Conservation (phyloP, 768 basidiomycete genomes). For the Pulveroboletus sp. region DNA sequence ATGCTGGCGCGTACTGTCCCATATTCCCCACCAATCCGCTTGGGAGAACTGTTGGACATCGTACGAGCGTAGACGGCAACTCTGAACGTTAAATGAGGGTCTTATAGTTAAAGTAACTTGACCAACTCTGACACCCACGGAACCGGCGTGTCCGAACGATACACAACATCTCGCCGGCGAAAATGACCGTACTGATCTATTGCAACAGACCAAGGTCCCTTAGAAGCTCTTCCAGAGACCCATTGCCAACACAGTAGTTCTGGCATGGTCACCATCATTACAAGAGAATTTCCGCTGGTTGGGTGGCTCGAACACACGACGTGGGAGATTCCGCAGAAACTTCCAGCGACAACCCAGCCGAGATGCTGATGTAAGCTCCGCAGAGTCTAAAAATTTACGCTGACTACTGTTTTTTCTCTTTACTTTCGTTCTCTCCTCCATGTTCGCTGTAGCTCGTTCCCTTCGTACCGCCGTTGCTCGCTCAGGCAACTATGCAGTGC, state of each 20-base stretch:
- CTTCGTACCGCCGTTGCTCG: slow-evolving; percentile 55
- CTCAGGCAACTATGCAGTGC: slow-evolving; percentile 60
- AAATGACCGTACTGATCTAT: neutral
- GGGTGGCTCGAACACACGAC: slow-evolving; percentile 3
- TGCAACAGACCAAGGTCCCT: neutral
- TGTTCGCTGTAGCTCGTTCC: slow-evolving; percentile 69
- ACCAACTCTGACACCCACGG: no score
- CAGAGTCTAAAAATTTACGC: slow-evolving; percentile 42
- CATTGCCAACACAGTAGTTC: no score
- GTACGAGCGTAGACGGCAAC: neutral
- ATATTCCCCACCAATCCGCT: slow-evolving; percentile 68
- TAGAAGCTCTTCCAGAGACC: no score
- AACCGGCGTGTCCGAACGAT: neutral
- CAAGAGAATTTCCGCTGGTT: neutral
- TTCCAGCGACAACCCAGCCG: slow-evolving; percentile 14
- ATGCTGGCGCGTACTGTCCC: slow-evolving; percentile 70
- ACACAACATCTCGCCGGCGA: no score
- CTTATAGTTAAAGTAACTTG: no score
- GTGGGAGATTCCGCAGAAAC: slow-evolving; percentile 10
- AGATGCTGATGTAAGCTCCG: slow-evolving; percentile 28
- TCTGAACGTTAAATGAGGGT: no score
- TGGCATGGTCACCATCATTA: neutral
- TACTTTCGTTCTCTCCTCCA: slow-evolving; percentile 46
- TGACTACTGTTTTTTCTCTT: slow-evolving; percentile 19
- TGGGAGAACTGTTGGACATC: slow-evolving; percentile 26